Evolutionary conservation across 2,329 filamentous ascomycete species (phyloP).

Genomic region (Fusarium succisae): DNA sequence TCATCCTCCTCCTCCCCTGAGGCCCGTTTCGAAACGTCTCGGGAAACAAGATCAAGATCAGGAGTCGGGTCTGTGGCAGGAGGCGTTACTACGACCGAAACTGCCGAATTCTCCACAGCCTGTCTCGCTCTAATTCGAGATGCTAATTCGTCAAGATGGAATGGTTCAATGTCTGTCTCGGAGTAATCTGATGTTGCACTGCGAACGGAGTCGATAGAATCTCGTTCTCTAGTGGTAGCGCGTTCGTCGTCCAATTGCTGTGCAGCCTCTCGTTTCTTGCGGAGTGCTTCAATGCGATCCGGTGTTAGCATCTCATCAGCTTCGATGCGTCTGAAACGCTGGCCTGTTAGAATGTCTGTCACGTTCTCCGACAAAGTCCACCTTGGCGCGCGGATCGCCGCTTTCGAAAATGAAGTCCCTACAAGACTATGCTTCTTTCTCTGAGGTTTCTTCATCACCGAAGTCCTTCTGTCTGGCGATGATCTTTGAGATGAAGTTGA

Average conservation of each 20-base stretch:
- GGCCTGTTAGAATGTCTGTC: conserved; percentile 64
- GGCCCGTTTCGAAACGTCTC: conserved; percentile 36
- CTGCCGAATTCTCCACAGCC: conserved; percentile 32
- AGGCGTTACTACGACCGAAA: conserved; percentile 13
- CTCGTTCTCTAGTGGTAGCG: conserved; percentile 9
- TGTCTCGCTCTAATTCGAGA: conserved; percentile 50
- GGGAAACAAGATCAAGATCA: conserved; percentile 38
- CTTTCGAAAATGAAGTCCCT: conserved; percentile 20
- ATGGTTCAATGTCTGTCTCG: conserved; percentile 58
- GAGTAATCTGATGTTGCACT: conserved; percentile 39
- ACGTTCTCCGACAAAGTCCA: conserved; percentile 67
- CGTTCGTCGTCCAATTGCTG: conserved; percentile 34
- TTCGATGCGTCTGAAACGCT: conserved; percentile 64
- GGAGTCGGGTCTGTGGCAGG: conserved; percentile 9
- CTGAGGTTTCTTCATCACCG: conserved; percentile 54
- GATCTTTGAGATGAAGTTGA: conserved; percentile 18
- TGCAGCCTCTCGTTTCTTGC: conserved; percentile 47
- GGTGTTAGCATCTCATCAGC: conserved; percentile 69
- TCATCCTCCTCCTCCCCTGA: neutral
- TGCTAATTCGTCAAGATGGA: conserved; percentile 60
- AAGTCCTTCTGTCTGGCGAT: conserved; percentile 42
- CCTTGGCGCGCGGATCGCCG: conserved; percentile 47
- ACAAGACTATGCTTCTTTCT: conserved; percentile 48
- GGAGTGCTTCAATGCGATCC: conserved; percentile 59
- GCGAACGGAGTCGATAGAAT: conserved; percentile 39